phyloP scores from a whole-genome alignment of 139 green algal species.

The Haematococcus sp. region DNA sequence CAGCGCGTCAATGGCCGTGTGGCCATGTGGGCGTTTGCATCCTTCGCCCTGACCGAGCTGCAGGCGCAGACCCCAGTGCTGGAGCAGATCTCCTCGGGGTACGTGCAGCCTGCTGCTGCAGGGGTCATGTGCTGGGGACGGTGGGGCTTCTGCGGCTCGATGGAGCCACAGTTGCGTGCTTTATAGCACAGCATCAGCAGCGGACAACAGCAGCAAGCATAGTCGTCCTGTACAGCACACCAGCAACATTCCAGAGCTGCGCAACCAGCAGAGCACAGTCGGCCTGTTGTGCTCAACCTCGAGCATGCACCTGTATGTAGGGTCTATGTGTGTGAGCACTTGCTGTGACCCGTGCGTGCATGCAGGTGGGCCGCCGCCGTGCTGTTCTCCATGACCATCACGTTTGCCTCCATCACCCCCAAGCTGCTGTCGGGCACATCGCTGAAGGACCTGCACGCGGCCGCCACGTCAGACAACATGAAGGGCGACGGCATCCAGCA shows the following conservation, averaged over 20 bases:
- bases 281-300: too few relatives aligned
- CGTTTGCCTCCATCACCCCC: slow-evolving; percentile 40
- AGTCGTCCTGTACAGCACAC: too few relatives aligned
- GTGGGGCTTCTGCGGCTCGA: too few relatives aligned
- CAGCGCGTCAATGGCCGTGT: slow-evolving; percentile 51
- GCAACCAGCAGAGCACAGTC: too few relatives aligned
- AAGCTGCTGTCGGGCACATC: slow-evolving; percentile 42
- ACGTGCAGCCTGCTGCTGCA: background rate
- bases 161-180: too few relatives aligned
- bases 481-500: slow-evolving; percentile 6
- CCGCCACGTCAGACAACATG: slow-evolving; percentile 44
- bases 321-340: too few relatives aligned
- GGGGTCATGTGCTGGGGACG: slow-evolving; percentile 23
- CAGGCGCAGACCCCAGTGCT: slow-evolving; percentile 24
- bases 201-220: too few relatives aligned
- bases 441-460: slow-evolving; percentile 43
- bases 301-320: too few relatives aligned
- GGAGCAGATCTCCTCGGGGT: slow-evolving; percentile 36
- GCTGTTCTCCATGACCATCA: slow-evolving; percentile 34
- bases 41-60: slow-evolving; percentile 39
- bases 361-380: slow-evolving; percentile 12
- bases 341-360: background rate
- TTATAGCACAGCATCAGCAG: too few relatives aligned
- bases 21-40: slow-evolving; percentile 51
- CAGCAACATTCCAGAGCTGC: too few relatives aligned